Evolutionary conservation across 768 basidiomycete genomes (phyloP).

Genomic region (Lepiota venenata): DNA sequence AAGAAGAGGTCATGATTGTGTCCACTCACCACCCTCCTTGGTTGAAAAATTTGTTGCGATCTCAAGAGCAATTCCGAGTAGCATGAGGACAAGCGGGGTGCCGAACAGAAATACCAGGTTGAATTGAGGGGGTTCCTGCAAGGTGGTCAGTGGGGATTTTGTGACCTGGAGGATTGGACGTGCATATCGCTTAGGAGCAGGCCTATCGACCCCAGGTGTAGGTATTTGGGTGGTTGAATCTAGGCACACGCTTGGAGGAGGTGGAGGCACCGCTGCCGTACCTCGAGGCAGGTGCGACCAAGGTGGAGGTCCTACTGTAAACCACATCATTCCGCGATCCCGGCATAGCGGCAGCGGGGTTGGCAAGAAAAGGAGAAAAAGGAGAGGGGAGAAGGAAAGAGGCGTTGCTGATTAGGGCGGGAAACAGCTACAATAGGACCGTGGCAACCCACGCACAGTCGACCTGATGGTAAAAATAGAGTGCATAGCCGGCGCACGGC

Average conservation of each 20-base stretch:
- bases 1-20: not conserved
- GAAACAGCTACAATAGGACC: not conserved
- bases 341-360: not conserved
- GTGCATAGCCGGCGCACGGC: not conserved
- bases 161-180: conserved; percentile 15
- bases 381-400: not conserved
- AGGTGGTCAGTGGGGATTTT: not conserved
- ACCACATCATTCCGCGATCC: not conserved
- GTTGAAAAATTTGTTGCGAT: conserved; percentile 39
- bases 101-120: conserved; percentile 33
- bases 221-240: conserved; percentile 50
- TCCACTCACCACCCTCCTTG: conserved; percentile 34
- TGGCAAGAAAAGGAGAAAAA: not conserved
- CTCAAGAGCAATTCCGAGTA: conserved; percentile 45
- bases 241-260: conserved; percentile 33
- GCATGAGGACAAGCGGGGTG: conserved; percentile 40
- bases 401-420: not conserved
- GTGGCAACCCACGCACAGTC: conserved; percentile 3
- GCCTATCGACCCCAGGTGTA: conserved; percentile 29
- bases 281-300: not conserved
- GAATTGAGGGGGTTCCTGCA: conserved; percentile 32
- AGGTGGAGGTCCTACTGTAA: not conserved
- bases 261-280: not conserved
- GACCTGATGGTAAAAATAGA: not conserved
- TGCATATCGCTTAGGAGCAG: conserved; percentile 38